Percentiles rank a stretch among this genome's conserved stretches.
phyloP scores from a whole-genome alignment of 106 monocot species.

The Acorus calamus region DNA sequence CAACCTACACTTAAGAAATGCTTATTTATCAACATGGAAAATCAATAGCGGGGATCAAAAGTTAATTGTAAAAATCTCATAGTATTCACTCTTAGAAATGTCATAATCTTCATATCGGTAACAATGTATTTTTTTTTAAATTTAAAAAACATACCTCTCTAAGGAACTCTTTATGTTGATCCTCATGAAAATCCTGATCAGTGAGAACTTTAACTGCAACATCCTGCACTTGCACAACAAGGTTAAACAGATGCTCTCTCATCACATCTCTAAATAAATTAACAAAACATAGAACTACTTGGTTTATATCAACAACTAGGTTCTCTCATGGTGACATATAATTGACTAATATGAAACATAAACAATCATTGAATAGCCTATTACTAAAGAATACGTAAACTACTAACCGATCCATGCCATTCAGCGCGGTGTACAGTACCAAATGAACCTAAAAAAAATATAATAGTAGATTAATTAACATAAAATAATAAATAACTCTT shows the following conservation, averaged over 20 bases:
- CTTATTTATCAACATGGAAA: no score
- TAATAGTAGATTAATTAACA: conserved; percentile 1
- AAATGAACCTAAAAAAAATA: conserved; percentile 49
- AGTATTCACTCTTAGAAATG: no score
- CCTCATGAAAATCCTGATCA: conserved; percentile 66
- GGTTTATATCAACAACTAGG: not conserved
- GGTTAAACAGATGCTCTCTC: no score
- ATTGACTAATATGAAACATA: not conserved
- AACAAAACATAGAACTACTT: no score
- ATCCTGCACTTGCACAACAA: conserved; percentile 38
- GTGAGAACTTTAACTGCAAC: conserved; percentile 79
- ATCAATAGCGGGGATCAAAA: no score
- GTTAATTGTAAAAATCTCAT: no score
- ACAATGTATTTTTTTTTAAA: not conserved
- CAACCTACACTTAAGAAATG: conserved; percentile 30
- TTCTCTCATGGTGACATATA: not conserved
- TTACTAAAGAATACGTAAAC: not conserved
- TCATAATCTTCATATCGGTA: no score
- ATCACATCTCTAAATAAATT: no score
- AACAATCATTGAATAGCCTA: not conserved
- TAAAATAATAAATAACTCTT: not conserved
- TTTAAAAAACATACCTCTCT: conserved; percentile 45
- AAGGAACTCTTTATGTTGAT: conserved; percentile 61
- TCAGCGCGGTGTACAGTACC: conserved; percentile 79
- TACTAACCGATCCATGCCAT: conserved; percentile 81